phyloP scores from a whole-genome alignment of 495 filamentous ascomycete species.

The Penicillium subrubescens region DNA sequence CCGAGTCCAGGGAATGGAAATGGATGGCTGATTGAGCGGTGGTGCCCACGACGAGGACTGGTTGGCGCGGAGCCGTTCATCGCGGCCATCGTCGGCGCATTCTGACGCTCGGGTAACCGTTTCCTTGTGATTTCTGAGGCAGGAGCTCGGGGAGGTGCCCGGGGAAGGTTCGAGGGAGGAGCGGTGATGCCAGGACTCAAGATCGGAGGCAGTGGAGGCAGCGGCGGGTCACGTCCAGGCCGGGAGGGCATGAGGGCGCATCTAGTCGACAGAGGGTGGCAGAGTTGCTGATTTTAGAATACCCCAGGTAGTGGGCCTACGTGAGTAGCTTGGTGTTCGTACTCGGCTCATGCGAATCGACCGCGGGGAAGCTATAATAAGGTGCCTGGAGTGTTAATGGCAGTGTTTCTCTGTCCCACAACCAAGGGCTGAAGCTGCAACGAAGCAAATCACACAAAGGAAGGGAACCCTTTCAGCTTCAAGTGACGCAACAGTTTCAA shows the following conservation, averaged over 20 bases:
- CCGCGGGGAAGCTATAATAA: conserved; percentile 17
- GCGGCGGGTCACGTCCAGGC: conserved; percentile 38
- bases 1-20: conserved; percentile 61
- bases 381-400: background rate
- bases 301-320: conserved; percentile 5
- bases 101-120: conserved; percentile 27
- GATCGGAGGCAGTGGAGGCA: conserved; percentile 35
- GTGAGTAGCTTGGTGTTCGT: conserved; percentile 17
- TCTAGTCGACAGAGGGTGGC: conserved; percentile 16
- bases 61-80: conserved; percentile 25
- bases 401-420: conserved; percentile 4
- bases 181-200: conserved; percentile 26
- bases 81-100: conserved; percentile 33
- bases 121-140: conserved; percentile 22
- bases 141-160: conserved; percentile 10
- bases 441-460: background rate
- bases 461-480: background rate
- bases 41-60: conserved; percentile 50
- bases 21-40: conserved; percentile 75
- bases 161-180: conserved; percentile 24
- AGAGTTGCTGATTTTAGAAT: background rate
- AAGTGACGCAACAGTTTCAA: background rate
- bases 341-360: conserved; percentile 21
- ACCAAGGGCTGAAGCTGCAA: background rate
- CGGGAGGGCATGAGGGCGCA: conserved; percentile 47